Evolutionary conservation across 805 yeast species (phyloP).

Genomic region (Groenewaldozyma salmanticensis): DNA sequence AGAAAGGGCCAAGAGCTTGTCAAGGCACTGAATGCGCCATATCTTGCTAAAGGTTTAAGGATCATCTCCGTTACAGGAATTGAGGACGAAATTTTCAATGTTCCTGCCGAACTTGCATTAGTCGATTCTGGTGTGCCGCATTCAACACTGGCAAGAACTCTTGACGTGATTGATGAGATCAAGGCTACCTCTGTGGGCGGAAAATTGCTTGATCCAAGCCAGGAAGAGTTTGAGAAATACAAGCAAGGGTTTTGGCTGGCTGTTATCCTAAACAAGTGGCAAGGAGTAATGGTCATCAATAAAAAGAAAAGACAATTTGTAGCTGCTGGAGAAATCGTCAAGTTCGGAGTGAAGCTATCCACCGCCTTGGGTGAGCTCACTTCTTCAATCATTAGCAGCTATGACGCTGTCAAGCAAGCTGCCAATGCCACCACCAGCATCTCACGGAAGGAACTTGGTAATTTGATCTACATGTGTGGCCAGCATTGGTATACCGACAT

Average conservation of each 20-base stretch:
- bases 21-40: conserved; percentile 58
- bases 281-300: conserved; percentile 28
- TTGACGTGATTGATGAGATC: conserved; percentile 5
- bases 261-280: conserved; percentile 43
- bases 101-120: neutral
- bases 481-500: conserved; percentile 39
- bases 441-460: conserved; percentile 45
- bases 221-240: no score
- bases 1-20: conserved; percentile 79
- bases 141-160: neutral
- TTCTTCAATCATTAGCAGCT: neutral
- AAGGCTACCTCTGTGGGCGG: neutral
- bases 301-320: conserved; percentile 29
- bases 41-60: conserved; percentile 55
- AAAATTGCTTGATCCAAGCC: neutral
- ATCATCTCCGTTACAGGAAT: conserved; percentile 48
- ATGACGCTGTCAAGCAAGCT: conserved; percentile 12
- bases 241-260: conserved; percentile 35
- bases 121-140: conserved; percentile 1
- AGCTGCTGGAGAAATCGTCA: conserved; percentile 44
- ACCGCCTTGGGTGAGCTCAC: neutral
- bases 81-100: conserved; percentile 46
- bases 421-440: conserved; percentile 16
- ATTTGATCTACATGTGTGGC: conserved; percentile 44
- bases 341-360: conserved; percentile 64